Percentiles rank a stretch among this genome's conserved stretches.
phyloP scores from a whole-genome alignment of 1,284 basidiomycete species.

The Cutaneotrichosporon curvatum region DNA sequence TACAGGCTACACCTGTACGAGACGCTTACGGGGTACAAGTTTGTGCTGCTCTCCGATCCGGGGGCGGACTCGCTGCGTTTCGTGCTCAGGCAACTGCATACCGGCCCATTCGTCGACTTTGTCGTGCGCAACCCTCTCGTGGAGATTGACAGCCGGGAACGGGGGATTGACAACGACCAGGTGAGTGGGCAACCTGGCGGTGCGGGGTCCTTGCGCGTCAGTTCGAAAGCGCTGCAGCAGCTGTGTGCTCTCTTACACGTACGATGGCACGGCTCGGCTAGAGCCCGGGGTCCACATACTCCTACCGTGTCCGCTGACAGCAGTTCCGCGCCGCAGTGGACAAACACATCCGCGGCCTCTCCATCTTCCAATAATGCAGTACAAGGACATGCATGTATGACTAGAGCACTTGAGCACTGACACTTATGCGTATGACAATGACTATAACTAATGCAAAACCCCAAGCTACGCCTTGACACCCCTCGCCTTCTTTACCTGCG shows the following conservation, averaged over 20 bases:
- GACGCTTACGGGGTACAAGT: slow-evolving; percentile 87
- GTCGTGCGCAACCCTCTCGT: slow-evolving; percentile 87
- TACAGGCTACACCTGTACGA: slow-evolving; percentile 94
- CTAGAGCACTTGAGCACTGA: too few species aligned
- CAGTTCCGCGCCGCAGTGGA: slow-evolving; percentile 78
- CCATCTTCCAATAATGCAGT: slow-evolving; percentile 33
- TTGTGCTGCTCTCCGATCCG: slow-evolving; percentile 87
- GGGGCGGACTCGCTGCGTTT: slow-evolving; percentile 72
- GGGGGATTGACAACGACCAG: slow-evolving; percentile 78
- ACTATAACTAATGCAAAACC: background rate
- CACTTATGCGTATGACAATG: too few species aligned
- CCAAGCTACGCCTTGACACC: background rate
- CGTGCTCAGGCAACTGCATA: slow-evolving; percentile 78
- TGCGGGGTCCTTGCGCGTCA: background rate
- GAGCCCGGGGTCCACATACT: too few species aligned
- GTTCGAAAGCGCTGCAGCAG: background rate
- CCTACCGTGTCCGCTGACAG: too few species aligned
- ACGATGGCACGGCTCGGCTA: background rate
- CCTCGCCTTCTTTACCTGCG: slow-evolving; percentile 5
- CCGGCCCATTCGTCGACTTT: slow-evolving; percentile 88
- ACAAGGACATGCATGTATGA: too few species aligned
- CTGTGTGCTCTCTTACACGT: background rate
- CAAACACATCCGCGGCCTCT: slow-evolving; percentile 54
- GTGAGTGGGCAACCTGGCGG: slow-evolving; percentile 28
- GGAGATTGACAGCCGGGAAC: slow-evolving; percentile 67